Percentiles rank a stretch among this genome's conserved stretches.
Conservation (phyloP, 1,284 basidiomycete genomes). For the Melampsora abietis-canadensis region DNA sequence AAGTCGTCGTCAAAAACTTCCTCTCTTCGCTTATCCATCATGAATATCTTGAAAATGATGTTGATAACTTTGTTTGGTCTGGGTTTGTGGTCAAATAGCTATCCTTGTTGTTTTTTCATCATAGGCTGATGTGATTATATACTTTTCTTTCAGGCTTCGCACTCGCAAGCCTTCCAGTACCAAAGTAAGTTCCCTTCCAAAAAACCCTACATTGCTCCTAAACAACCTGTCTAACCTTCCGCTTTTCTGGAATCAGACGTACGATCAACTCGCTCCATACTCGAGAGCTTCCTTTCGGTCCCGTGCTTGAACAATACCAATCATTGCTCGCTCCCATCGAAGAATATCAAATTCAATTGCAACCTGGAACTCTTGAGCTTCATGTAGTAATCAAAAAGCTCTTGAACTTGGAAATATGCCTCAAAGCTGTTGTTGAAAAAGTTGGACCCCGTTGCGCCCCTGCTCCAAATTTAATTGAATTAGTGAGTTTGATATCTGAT, state of each 20-base stretch:
- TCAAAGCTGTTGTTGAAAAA: neutral
- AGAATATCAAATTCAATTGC: neutral
- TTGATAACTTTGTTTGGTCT: too few relatives aligned
- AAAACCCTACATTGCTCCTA: too few relatives aligned
- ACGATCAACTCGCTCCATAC: neutral
- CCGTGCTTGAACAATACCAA: neutral
- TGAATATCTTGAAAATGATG: too few relatives aligned
- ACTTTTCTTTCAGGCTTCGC: too few relatives aligned
- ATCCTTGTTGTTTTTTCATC: too few relatives aligned
- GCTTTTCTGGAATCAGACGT: neutral
- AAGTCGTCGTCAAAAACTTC: too few relatives aligned
- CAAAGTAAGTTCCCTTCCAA: too few relatives aligned
- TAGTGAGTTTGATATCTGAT: neutral
- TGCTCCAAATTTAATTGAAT: constrained; percentile 1
- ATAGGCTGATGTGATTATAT: too few relatives aligned
- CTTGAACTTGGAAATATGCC: neutral
- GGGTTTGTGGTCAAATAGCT: too few relatives aligned
- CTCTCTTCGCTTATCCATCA: too few relatives aligned
- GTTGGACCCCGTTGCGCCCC: neutral
- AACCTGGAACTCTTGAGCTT: constrained; percentile 1
- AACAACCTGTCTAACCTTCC: too few relatives aligned
- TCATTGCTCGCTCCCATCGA: neutral
- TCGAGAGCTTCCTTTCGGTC: neutral
- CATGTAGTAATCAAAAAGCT: neutral
- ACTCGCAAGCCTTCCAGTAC: too few relatives aligned